phyloP scores from a whole-genome alignment of 2,329 filamentous ascomycete genomes.

The Stemphylium beticola region DNA sequence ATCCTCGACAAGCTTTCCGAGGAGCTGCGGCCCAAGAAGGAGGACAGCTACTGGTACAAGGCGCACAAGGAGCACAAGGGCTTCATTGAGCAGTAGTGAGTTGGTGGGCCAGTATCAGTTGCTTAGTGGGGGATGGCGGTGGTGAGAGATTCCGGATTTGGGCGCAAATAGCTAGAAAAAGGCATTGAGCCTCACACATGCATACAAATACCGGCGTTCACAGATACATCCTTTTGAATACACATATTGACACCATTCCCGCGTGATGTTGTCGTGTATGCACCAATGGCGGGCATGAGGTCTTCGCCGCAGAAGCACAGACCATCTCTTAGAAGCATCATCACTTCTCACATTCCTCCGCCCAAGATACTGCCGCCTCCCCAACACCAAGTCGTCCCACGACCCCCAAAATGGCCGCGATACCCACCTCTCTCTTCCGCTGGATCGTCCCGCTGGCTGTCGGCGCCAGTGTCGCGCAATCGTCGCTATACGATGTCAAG shows the following conservation, averaged over 20 bases:
- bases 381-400: slow-evolving; percentile 37
- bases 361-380: slow-evolving; percentile 18
- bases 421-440: slow-evolving; percentile 45
- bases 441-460: slow-evolving; percentile 76
- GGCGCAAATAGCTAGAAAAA: neutral
- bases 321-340: slow-evolving; percentile 15
- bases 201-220: slow-evolving; percentile 4
- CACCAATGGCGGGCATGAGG: slow-evolving; percentile 25
- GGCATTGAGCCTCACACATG: neutral
- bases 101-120: neutral
- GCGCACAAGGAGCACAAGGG: slow-evolving; percentile 87
- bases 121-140: neutral
- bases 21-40: slow-evolving; percentile 72
- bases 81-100: slow-evolving; percentile 56
- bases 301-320: slow-evolving; percentile 21
- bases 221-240: slow-evolving; percentile 7
- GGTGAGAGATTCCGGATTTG: neutral
- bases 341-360: slow-evolving; percentile 22
- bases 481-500: slow-evolving; percentile 95
- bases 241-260: neutral
- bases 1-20: slow-evolving; percentile 75
- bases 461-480: slow-evolving; percentile 70
- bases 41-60: slow-evolving; percentile 77
- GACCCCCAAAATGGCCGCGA: slow-evolving; percentile 38
- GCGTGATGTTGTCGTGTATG: neutral